phyloP scores from a whole-genome alignment of 1,284 basidiomycete genomes.

The Malassezia caprae region DNA sequence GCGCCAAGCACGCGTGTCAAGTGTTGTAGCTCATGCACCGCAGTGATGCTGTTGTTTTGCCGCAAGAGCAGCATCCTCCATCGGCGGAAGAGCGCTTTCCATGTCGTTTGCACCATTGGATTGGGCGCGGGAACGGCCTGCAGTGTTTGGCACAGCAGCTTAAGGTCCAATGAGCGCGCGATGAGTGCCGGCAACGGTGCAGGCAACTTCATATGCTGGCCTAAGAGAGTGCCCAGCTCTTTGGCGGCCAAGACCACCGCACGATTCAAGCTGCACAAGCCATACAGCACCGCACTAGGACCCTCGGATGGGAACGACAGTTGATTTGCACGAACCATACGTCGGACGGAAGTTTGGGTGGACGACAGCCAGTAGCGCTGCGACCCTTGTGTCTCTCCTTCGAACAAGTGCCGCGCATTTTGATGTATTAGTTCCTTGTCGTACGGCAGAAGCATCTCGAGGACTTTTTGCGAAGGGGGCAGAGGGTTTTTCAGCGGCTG shows the following conservation, averaged over 20 bases:
- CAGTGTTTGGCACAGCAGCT: neutral
- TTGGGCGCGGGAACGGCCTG: neutral
- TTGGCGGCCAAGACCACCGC: neutral
- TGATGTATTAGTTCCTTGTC: neutral
- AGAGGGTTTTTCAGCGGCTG: neutral
- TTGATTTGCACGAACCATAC: neutral
- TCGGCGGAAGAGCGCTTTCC: neutral
- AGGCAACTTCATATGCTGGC: neutral
- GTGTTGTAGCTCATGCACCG: neutral
- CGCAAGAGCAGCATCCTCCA: neutral
- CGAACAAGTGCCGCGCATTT: neutral
- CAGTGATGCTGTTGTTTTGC: neutral
- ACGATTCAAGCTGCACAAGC: neutral
- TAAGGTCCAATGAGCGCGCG: neutral
- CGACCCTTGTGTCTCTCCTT: neutral
- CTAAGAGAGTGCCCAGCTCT: neutral
- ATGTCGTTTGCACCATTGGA: neutral
- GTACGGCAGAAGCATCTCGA: neutral
- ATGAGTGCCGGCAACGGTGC: neutral
- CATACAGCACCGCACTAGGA: neutral
- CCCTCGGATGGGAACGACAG: neutral
- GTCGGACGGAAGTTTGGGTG: neutral
- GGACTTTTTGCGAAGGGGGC: neutral
- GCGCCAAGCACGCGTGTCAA: neutral
- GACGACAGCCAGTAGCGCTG: constrained; percentile 4